phyloP scores from a whole-genome alignment of 805 yeast species.

The Brettanomyces nanus region DNA sequence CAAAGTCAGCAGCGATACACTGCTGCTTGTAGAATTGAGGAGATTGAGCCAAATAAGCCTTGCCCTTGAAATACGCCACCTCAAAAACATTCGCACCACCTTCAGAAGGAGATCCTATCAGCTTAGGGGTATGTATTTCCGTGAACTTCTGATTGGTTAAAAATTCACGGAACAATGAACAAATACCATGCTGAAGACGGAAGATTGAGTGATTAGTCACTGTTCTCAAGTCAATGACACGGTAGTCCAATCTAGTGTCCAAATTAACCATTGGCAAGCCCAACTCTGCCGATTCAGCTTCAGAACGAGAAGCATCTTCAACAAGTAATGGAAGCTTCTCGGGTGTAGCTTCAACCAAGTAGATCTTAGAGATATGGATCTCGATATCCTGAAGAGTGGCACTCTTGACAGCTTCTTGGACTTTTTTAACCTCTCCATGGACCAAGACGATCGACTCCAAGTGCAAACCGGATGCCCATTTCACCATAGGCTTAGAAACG shows the following conservation, averaged over 20 bases:
- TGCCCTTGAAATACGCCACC: constrained; percentile 84
- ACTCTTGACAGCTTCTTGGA: constrained; percentile 79
- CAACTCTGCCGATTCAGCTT: constrained; percentile 85
- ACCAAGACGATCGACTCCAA: constrained; percentile 90
- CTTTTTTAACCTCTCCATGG: constrained; percentile 74
- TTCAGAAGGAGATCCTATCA: constrained; percentile 92
- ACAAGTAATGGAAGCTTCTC: constrained; percentile 86
- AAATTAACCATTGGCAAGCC: constrained; percentile 91
- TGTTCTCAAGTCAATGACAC: constrained; percentile 96
- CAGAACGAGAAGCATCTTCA: constrained; percentile 95
- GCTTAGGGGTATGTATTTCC: constrained; percentile 94
- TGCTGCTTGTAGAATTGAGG: constrained; percentile 98
- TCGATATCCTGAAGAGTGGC: constrained; percentile 91
- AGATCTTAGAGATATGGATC: constrained; percentile 66
- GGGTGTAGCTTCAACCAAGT: constrained; percentile 80
- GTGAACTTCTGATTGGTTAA: constrained; percentile 58
- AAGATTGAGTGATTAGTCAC: constrained; percentile 96
- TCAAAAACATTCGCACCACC: constrained; percentile 98
- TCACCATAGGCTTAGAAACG: constrained; percentile 90
- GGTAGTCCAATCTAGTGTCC: constrained; percentile 90
- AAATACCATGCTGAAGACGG: constrained; percentile 86
- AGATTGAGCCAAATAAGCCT: constrained; percentile 93
- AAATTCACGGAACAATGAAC: constrained; percentile 84
- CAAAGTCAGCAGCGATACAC: constrained; percentile 96
- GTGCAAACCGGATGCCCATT: constrained; percentile 84